phyloP scores from a whole-genome alignment of 352 stramenopile species.

The Stramenopiles sp. region DNA sequence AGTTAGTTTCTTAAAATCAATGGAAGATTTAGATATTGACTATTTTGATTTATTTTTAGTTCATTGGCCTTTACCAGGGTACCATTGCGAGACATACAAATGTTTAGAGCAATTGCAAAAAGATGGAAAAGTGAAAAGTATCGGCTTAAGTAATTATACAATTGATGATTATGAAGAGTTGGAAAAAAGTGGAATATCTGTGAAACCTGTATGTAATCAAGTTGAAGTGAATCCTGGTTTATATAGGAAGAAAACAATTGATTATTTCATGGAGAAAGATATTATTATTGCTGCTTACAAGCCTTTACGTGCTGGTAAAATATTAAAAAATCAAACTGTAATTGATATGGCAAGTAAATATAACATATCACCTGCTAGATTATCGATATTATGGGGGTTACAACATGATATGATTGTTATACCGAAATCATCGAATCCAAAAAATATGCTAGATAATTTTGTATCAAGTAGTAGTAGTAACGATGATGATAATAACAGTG shows the following conservation, averaged over 20 bases:
- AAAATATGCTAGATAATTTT: conserved; percentile 48
- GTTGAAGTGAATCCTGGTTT: conserved; percentile 53
- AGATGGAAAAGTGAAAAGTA: conserved; percentile 34
- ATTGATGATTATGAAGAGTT: conserved; percentile 45
- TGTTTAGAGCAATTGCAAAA: conserved; percentile 26
- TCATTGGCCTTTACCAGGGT: conserved; percentile 41
- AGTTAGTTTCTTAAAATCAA: conserved; percentile 34
- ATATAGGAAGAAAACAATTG: conserved; percentile 37
- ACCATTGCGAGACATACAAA: conserved; percentile 41
- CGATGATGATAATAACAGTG: too few relatives aligned
- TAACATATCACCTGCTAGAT: conserved; percentile 28
- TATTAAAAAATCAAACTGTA: conserved; percentile 33
- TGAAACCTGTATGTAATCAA: conserved; percentile 36
- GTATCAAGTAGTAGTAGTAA: too few relatives aligned
- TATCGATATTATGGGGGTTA: conserved; percentile 39
- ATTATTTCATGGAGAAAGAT: conserved; percentile 31
- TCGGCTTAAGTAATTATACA: conserved; percentile 44
- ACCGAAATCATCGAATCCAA: conserved; percentile 34
- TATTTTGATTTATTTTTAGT: conserved; percentile 49
- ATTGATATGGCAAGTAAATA: conserved; percentile 23
- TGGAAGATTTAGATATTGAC: conserved; percentile 31
- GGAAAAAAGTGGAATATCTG: conserved; percentile 23
- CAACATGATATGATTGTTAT: conserved; percentile 41
- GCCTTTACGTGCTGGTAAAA: conserved; percentile 37
- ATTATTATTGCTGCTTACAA: conserved; percentile 42